These are phyloP conservation scores for Vaccinium darrowii DNA, from an alignment of 148 eudicot genomes.

Conservation along the genomic window DNA sequence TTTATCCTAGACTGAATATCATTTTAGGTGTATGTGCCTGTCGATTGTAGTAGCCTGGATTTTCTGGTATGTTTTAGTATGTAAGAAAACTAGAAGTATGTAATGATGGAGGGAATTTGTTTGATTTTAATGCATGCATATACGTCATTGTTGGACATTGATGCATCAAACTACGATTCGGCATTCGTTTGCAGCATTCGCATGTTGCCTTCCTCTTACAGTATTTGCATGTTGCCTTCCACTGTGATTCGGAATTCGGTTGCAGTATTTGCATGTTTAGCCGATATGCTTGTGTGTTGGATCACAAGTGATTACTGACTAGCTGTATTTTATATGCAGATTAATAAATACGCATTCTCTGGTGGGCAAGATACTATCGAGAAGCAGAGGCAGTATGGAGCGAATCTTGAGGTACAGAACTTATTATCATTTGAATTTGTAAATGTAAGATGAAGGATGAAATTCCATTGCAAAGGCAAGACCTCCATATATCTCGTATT, in stretches of 20 bases:
- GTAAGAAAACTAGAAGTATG: neutral
- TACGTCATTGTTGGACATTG: neutral
- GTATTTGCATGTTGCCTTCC: neutral
- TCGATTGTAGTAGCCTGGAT: neutral
- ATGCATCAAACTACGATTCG: neutral
- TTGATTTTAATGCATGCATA: neutral
- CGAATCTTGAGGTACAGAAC: slow-evolving; percentile 79
- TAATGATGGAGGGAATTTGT: neutral
- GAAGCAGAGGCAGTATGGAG: slow-evolving; percentile 82
- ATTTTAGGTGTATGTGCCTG: neutral
- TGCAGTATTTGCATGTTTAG: neutral
- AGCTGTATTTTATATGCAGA: slow-evolving; percentile 36
- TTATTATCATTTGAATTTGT: neutral
- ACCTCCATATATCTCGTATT: neutral
- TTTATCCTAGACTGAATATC: neutral
- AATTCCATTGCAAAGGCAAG: neutral
- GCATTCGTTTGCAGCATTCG: neutral
- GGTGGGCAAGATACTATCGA: slow-evolving; percentile 98
- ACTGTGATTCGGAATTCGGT: neutral
- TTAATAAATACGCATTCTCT: slow-evolving; percentile 89
- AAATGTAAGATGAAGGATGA: slow-evolving; percentile 5
- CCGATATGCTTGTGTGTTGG: neutral
- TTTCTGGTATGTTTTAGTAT: neutral
- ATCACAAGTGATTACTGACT: neutral
- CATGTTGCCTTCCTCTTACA: neutral